Conservation (phyloP, 768 basidiomycete species). For the Tephrocybe sp. region DNA sequence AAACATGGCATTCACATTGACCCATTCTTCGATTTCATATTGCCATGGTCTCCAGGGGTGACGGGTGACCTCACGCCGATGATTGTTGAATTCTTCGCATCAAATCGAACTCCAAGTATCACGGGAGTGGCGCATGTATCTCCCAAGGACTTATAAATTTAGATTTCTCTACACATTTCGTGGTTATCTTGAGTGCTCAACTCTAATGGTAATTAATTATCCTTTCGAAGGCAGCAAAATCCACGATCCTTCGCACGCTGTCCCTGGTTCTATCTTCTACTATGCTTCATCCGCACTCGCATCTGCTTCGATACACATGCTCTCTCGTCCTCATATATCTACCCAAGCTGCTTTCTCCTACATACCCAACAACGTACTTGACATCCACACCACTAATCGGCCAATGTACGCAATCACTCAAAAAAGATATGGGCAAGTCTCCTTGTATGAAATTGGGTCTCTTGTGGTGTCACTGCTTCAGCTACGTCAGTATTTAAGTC, state of each 20-base stretch:
- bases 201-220: no score
- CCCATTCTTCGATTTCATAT: slow-evolving; percentile 31
- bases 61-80: slow-evolving; percentile 20
- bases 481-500: not conserved
- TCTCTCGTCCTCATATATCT: no score
- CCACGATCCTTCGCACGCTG: no score
- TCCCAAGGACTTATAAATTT: no score
- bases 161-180: no score
- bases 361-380: not conserved
- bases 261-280: no score
- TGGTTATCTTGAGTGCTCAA: no score
- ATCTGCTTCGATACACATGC: no score
- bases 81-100: slow-evolving; percentile 20
- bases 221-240: no score
- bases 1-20: slow-evolving; percentile 36
- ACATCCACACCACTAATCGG: not conserved
- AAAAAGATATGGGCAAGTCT: slow-evolving; percentile 1
- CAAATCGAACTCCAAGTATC: not conserved
- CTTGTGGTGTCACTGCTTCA: not conserved
- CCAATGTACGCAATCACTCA: not conserved
- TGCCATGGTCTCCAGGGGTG: slow-evolving; percentile 18
- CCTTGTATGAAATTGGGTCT: slow-evolving; percentile 2
- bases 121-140: not conserved
- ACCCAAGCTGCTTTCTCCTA: no score
- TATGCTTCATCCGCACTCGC: no score